These are phyloP conservation scores for Cladosporium velox DNA, from an alignment of 2,329 filamentous ascomycete genomes.

Conservation along the genomic window DNA sequence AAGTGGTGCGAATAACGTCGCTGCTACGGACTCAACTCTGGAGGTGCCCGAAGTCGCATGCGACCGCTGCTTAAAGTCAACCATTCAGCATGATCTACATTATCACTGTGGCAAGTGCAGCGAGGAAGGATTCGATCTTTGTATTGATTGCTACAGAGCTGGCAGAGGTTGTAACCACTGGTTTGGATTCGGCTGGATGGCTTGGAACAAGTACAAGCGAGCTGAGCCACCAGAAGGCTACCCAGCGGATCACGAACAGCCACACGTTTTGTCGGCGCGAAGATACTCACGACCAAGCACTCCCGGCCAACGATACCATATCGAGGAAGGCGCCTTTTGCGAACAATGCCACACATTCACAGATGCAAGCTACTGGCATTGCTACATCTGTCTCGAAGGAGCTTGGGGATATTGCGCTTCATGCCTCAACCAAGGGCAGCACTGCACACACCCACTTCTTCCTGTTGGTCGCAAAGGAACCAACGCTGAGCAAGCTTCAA, in stretches of 20 bases:
- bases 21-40: neutral
- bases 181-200: slow-evolving; percentile 81
- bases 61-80: slow-evolving; percentile 65
- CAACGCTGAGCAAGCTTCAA: slow-evolving; percentile 22
- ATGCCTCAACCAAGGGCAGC: slow-evolving; percentile 80
- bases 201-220: slow-evolving; percentile 52
- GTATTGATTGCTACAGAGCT: slow-evolving; percentile 74
- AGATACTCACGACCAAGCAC: slow-evolving; percentile 42
- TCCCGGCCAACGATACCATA: slow-evolving; percentile 52
- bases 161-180: slow-evolving; percentile 80
- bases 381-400: slow-evolving; percentile 81
- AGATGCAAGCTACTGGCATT: slow-evolving; percentile 88
- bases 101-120: slow-evolving; percentile 77
- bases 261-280: slow-evolving; percentile 55
- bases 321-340: slow-evolving; percentile 84
- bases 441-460: slow-evolving; percentile 79
- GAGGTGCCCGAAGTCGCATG: slow-evolving; percentile 48
- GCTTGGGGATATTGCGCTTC: slow-evolving; percentile 93
- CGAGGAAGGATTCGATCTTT: slow-evolving; percentile 74
- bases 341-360: slow-evolving; percentile 71
- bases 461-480: slow-evolving; percentile 65
- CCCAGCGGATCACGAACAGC: slow-evolving; percentile 45
- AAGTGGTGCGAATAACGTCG: neutral
- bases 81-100: slow-evolving; percentile 84
- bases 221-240: slow-evolving; percentile 46